These are phyloP conservation scores for Xylaria multiplex DNA, from an alignment of 2,329 filamentous ascomycete species.

Conservation along the genomic window DNA sequence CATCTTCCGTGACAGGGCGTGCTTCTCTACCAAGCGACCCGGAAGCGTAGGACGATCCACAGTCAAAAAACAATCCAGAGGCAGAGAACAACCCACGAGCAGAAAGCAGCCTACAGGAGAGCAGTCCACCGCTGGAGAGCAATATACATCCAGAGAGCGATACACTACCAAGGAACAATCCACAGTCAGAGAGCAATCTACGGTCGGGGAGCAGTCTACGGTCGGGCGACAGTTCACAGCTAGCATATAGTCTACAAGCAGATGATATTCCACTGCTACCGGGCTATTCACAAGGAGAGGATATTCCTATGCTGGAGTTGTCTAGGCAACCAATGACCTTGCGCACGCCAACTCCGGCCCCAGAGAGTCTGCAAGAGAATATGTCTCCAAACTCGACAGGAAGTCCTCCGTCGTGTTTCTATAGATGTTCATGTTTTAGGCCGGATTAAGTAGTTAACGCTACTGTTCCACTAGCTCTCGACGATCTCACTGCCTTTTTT, in stretches of 20 bases:
- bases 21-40: background rate
- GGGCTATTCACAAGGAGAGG: too few species aligned
- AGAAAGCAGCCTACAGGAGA: too few species aligned
- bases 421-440: background rate
- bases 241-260: background rate
- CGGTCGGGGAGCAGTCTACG: too few species aligned
- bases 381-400: background rate
- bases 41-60: background rate
- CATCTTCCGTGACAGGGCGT: background rate
- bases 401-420: background rate
- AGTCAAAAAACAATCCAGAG: background rate
- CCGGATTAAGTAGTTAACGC: slow-evolving; percentile 5
- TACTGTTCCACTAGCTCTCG: background rate
- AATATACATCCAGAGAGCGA: too few species aligned
- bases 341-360: too few species aligned
- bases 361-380: background rate
- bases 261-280: background rate
- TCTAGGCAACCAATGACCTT: too few species aligned
- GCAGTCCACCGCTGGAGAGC: too few species aligned
- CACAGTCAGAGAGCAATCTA: too few species aligned
- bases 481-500: background rate
- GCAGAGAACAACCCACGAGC: background rate
- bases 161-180: too few species aligned
- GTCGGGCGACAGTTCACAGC: background rate
- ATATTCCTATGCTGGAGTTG: background rate